phyloP scores from a whole-genome alignment of 2,329 filamentous ascomycete species.

The Talaromyces sp. region DNA sequence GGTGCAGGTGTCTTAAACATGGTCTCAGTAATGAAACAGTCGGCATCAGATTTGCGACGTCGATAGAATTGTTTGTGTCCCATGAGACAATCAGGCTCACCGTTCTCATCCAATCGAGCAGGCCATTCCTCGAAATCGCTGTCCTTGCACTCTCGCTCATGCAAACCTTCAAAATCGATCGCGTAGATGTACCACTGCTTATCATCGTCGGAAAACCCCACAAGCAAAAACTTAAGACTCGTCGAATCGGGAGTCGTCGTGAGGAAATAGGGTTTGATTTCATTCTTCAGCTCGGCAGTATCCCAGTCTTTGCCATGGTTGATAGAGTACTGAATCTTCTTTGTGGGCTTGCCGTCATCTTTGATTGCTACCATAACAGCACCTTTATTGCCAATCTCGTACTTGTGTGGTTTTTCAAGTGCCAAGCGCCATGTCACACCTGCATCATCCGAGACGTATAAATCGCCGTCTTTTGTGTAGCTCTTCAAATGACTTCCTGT shows the following conservation, averaged over 20 bases:
- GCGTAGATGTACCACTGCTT: constrained; percentile 62
- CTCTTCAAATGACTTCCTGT: constrained; percentile 68
- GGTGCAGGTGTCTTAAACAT: constrained; percentile 71
- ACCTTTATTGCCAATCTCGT: constrained; percentile 92
- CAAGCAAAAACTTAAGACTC: constrained; percentile 81
- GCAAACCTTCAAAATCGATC: constrained; percentile 78
- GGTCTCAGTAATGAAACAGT: constrained; percentile 83
- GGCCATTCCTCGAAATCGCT: constrained; percentile 78
- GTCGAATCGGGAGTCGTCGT: constrained; percentile 92
- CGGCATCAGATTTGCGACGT: constrained; percentile 78
- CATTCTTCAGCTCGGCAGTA: constrained; percentile 64
- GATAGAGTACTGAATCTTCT: constrained; percentile 70
- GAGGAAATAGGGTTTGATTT: constrained; percentile 68
- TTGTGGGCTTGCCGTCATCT: constrained; percentile 58
- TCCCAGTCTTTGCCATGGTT: constrained; percentile 87
- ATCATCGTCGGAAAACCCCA: constrained; percentile 57
- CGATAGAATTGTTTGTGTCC: constrained; percentile 86
- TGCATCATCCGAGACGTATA: constrained; percentile 88
- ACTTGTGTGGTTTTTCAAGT: constrained; percentile 81
- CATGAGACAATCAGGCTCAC: constrained; percentile 86
- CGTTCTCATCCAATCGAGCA: constrained; percentile 75
- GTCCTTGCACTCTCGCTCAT: constrained; percentile 73
- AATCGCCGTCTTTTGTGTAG: constrained; percentile 66
- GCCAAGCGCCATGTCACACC: constrained; percentile 76
- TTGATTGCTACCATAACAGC: constrained; percentile 80